Evolutionary conservation across 2,329 filamentous ascomycete species (phyloP).

Genomic region (Corinectria fuckeliana): DNA sequence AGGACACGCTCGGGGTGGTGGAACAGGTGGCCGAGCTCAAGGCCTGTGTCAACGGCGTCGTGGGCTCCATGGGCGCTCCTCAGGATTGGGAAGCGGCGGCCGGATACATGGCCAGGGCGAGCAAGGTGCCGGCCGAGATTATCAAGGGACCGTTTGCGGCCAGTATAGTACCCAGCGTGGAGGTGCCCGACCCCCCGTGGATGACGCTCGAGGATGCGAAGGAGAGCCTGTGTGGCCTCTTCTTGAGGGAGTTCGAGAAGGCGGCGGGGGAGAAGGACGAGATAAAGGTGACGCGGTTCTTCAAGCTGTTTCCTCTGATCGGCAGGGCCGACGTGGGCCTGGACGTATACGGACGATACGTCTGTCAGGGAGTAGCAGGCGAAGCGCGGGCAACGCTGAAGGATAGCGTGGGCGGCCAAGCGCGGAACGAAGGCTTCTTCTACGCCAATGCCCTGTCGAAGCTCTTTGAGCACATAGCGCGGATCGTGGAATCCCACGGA

Average conservation of each 20-base stretch:
- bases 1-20: constrained; percentile 87
- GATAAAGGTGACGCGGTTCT: constrained; percentile 90
- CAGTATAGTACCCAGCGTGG: constrained; percentile 90
- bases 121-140: constrained; percentile 80
- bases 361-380: constrained; percentile 91
- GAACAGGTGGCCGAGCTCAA: constrained; percentile 98
- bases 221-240: constrained; percentile 88
- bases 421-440: constrained; percentile 78
- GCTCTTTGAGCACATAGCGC: constrained; percentile 95
- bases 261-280: constrained; percentile 88
- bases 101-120: constrained; percentile 83
- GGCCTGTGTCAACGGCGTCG: constrained; percentile 91
- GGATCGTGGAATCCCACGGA: constrained; percentile 93
- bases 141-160: constrained; percentile 86
- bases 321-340: constrained; percentile 86
- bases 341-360: constrained; percentile 94
- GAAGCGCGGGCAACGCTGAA: constrained; percentile 83
- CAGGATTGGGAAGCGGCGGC: constrained; percentile 99
- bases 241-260: constrained; percentile 93
- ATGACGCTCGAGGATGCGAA: constrained; percentile 86
- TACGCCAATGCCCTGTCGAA: constrained; percentile 90
- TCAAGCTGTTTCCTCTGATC: constrained; percentile 96
- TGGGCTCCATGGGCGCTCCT: constrained; percentile 94
- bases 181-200: constrained; percentile 90
- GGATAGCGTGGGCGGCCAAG: constrained; percentile 60